Evolutionary conservation across 2,329 filamentous ascomycete species (phyloP), one percentile per base, ranked within the genome.

Genomic region (Colletotrichum sp.): DNA sequence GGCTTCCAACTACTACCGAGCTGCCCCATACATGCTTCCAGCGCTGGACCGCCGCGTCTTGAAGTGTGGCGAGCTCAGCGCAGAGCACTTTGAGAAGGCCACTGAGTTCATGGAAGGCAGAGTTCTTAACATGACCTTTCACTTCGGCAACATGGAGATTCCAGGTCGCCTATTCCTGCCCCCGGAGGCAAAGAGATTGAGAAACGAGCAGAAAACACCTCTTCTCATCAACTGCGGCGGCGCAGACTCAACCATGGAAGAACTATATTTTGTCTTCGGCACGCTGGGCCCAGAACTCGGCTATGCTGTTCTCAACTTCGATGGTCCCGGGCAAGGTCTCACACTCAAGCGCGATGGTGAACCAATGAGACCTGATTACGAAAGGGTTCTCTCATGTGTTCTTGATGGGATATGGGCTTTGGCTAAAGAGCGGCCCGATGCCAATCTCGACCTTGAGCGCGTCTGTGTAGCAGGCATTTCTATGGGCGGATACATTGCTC

Each of bases 251-350:
- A 81, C 77, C 0, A 81, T 85, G 59, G 87, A 88, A 72, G 87
- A 88, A 69, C 63, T 88, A 1, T 88, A 85, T 78, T 86, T 82
- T 73, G 59, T 84, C 4, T 72, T 77, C 18, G 69, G 80, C 1
- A 78, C 81, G 2, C 78, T 44, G 0, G 86, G 78, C 0, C 79
- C 78, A 0, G 78, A 78, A 0, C 71, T 82, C 0, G 87, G 88
- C 0, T 89, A 89, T 71, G 87, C 87, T 0, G 82, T 85, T 1
- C 70, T 89, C 8, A 87, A 82, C 0, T 87, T 88, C 39, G 87
- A 89, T 3, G 87, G 87, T 0, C 88, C 88, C 0, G 87, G 87
- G 1, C 88, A 89, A 73, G 87, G 87, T 1, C 79, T 87, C 15
- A 76, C 82, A 5, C 79, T 87, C 0, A 79, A 80, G 4, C 76